Conservation (phyloP, 768 basidiomycete species). For the Serendipita indica region DNA sequence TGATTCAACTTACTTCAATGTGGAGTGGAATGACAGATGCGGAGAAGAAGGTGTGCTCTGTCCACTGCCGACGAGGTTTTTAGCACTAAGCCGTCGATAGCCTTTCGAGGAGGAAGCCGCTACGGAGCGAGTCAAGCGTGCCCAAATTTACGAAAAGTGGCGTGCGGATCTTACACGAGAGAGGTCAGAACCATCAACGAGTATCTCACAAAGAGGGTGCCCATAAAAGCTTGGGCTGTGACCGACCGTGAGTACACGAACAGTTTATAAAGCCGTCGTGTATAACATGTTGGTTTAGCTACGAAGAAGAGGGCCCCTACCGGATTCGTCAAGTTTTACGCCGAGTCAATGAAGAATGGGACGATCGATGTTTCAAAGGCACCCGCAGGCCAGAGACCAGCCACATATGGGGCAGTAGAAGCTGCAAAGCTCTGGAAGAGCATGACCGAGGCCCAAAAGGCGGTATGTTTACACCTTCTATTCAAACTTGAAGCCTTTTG, state of each 20-base stretch:
- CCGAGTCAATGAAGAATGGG: not conserved
- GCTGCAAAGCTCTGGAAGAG: constrained; percentile 2
- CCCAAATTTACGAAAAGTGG: not conserved
- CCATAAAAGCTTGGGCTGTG: not conserved
- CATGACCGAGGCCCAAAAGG: not conserved
- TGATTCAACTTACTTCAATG: not conserved
- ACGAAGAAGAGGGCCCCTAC: not conserved
- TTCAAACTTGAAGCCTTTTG: not conserved
- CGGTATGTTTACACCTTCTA: not conserved
- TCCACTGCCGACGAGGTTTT: not conserved
- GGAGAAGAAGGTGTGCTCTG: constrained; percentile 3
- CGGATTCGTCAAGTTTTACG: not conserved
- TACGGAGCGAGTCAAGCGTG: not conserved
- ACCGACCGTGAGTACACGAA: not conserved
- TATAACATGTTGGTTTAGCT: not conserved
- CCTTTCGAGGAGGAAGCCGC: not conserved
- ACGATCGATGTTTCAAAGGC: not conserved
- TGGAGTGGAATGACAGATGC: not conserved
- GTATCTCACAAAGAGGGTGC: not conserved
- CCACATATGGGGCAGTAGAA: not conserved
- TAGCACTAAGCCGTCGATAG: not conserved
- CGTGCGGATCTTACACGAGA: not conserved
- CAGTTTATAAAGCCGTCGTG: not conserved
- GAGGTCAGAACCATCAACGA: not conserved
- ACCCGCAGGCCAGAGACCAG: not conserved